These are phyloP conservation scores for Verticillium albo-atrum DNA, from an alignment of 2,329 filamentous ascomycete genomes.

Conservation along the genomic window DNA sequence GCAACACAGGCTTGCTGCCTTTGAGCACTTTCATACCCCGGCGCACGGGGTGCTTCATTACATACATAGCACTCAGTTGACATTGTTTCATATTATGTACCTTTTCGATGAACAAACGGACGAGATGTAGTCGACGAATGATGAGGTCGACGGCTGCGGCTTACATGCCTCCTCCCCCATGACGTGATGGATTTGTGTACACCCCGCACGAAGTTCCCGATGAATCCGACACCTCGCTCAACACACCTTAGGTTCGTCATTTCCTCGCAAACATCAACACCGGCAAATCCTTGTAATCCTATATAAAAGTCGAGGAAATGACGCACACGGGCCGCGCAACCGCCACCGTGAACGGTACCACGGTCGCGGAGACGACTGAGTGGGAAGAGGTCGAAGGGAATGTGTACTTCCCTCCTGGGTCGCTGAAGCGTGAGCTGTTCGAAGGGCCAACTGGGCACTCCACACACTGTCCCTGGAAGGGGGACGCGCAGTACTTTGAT, in stretches of 20 bases:
- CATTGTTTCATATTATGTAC: background rate
- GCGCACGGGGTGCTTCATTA: background rate
- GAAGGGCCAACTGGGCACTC: constrained; percentile 34
- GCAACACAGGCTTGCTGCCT: background rate
- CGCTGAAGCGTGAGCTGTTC: constrained; percentile 40
- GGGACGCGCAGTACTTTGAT: constrained; percentile 52
- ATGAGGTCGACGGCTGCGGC: background rate
- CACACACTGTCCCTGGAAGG: constrained; percentile 54
- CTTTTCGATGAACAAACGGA: background rate
- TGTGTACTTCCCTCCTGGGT: constrained; percentile 47
- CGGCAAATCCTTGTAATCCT: too few species aligned
- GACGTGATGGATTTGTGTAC: background rate
- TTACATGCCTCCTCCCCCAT: background rate
- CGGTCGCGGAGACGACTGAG: constrained; percentile 45
- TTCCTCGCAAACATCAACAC: too few species aligned
- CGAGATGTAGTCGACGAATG: background rate
- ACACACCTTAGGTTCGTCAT: background rate
- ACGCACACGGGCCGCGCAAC: constrained; percentile 25
- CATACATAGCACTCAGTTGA: background rate
- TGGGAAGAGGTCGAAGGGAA: constrained; percentile 54
- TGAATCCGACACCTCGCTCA: background rate
- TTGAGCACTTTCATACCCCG: background rate
- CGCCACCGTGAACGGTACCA: constrained; percentile 42
- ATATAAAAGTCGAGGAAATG: background rate
- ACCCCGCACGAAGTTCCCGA: background rate